Evolutionary conservation across 345 rosid genomes (phyloP).

Genomic region (Hypericum androsaemum): DNA sequence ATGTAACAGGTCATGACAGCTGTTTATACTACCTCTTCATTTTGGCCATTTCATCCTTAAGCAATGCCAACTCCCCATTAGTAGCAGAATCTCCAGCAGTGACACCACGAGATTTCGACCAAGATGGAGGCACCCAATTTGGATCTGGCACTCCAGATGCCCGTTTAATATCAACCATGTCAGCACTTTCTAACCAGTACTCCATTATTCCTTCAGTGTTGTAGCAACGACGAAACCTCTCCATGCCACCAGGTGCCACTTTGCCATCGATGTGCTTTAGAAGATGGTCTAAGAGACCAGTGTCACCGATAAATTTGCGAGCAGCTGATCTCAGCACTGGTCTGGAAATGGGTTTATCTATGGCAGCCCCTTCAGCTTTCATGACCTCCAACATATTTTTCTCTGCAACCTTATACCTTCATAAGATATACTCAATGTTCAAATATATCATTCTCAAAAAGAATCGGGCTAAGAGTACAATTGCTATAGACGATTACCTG

Average conservation of each 20-base stretch:
- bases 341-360: slow-evolving; percentile 58
- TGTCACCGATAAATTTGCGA: slow-evolving; percentile 69
- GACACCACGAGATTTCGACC: slow-evolving; percentile 40
- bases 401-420: slow-evolving; percentile 65
- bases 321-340: slow-evolving; percentile 47
- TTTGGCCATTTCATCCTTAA: slow-evolving; percentile 48
- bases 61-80: slow-evolving; percentile 33
- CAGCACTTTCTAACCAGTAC: slow-evolving; percentile 91
- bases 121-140: slow-evolving; percentile 47
- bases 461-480: slow-evolving; percentile 2
- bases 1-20: too few species aligned
- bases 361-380: slow-evolving; percentile 67
- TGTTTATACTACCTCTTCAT: slow-evolving; percentile 36
- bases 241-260: slow-evolving; percentile 74
- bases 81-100: slow-evolving; percentile 29
- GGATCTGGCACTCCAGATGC: slow-evolving; percentile 62
- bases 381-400: slow-evolving; percentile 50
- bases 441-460: background rate
- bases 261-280: slow-evolving; percentile 86
- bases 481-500: slow-evolving; percentile 31
- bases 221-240: slow-evolving; percentile 77
- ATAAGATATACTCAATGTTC: slow-evolving; percentile 7
- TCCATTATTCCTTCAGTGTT: slow-evolving; percentile 73
- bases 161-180: slow-evolving; percentile 43
- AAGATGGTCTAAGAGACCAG: slow-evolving; percentile 89